A percentile compares a stretch with the other conserved stretches of the same genome.
Conservation (phyloP, 164 flowering plant species). For the Vitis cinerea region DNA sequence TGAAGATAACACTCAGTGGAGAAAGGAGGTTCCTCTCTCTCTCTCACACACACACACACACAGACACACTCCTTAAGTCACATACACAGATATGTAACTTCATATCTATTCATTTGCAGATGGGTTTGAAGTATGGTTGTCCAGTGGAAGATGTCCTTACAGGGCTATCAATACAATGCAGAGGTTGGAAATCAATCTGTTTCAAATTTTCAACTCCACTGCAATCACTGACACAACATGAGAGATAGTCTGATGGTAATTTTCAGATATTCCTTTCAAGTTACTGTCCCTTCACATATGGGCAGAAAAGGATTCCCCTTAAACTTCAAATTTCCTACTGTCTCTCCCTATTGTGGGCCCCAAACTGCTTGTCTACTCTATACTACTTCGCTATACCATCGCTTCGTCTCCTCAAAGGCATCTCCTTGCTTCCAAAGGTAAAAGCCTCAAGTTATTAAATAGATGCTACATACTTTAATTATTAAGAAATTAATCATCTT, state of each 20-base stretch:
- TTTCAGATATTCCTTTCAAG: slow-evolving; percentile 31
- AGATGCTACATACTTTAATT: too few relatives aligned
- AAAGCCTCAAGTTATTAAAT: neutral
- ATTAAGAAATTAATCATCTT: neutral
- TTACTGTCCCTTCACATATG: slow-evolving; percentile 23
- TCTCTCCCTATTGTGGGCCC: slow-evolving; percentile 24
- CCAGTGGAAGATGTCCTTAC: slow-evolving; percentile 40
- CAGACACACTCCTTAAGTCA: neutral
- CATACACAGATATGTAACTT: neutral
- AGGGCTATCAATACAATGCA: slow-evolving; percentile 30
- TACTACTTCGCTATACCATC: slow-evolving; percentile 25
- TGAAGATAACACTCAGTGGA: slow-evolving; percentile 40
- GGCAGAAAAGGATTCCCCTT: slow-evolving; percentile 23
- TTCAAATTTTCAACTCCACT: slow-evolving; percentile 11
- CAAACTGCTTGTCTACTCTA: slow-evolving; percentile 22
- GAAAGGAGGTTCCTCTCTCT: slow-evolving; percentile 33
- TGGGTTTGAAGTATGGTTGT: slow-evolving; percentile 37
- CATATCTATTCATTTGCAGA: slow-evolving; percentile 16
- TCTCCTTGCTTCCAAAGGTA: slow-evolving; percentile 32
- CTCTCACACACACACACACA: slow-evolving; percentile 2
- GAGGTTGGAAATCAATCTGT: slow-evolving; percentile 15
- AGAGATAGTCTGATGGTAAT: slow-evolving; percentile 37
- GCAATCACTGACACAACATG: slow-evolving; percentile 25
- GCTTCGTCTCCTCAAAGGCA: slow-evolving; percentile 22
- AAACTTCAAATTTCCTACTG: slow-evolving; percentile 30